Percentiles rank a stretch among this genome's conserved stretches.
Conservation (phyloP, 768 basidiomycete genomes). For the Leucosporidium creatinivorum region DNA sequence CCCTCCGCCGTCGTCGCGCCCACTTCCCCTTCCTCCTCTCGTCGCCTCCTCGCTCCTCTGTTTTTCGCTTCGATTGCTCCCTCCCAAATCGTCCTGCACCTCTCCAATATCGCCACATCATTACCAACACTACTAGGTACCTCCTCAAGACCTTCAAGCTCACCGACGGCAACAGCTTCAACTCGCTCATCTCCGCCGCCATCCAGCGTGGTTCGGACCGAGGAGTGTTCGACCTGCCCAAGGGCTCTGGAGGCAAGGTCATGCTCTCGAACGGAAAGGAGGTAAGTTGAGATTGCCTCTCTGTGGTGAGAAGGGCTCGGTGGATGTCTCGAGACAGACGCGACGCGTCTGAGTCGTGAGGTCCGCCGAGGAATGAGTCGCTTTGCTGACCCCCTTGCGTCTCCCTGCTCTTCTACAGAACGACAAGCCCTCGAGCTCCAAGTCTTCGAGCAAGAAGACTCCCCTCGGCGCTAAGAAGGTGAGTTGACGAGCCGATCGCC, state of each 20-base stretch:
- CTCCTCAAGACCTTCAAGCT: constrained; percentile 77
- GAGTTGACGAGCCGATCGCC: neutral
- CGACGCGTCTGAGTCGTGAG: too few species aligned
- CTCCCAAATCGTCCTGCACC: neutral
- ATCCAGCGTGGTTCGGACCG: constrained; percentile 75
- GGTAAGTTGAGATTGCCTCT: constrained; percentile 45
- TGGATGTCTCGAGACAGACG: too few species aligned
- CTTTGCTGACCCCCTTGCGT: neutral
- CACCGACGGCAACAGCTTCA: constrained; percentile 67
- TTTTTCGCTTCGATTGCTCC: neutral
- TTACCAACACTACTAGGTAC: constrained; percentile 50
- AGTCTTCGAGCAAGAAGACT: constrained; percentile 5
- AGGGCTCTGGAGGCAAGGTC: constrained; percentile 72
- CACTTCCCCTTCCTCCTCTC: neutral
- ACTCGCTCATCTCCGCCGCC: constrained; percentile 68
- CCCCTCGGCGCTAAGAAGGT: constrained; percentile 20
- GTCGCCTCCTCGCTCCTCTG: neutral
- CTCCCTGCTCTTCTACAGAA: neutral
- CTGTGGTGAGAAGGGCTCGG: too few species aligned
- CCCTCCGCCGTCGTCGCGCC: neutral
- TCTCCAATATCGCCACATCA: constrained; percentile 1
- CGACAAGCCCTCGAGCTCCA: constrained; percentile 40
- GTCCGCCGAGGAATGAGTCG: too few species aligned
- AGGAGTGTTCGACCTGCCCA: constrained; percentile 75
- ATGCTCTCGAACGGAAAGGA: constrained; percentile 65